These are phyloP conservation scores for Torrubiella hemipterigena DNA, from an alignment of 2,329 filamentous ascomycete species.

Conservation along the genomic window DNA sequence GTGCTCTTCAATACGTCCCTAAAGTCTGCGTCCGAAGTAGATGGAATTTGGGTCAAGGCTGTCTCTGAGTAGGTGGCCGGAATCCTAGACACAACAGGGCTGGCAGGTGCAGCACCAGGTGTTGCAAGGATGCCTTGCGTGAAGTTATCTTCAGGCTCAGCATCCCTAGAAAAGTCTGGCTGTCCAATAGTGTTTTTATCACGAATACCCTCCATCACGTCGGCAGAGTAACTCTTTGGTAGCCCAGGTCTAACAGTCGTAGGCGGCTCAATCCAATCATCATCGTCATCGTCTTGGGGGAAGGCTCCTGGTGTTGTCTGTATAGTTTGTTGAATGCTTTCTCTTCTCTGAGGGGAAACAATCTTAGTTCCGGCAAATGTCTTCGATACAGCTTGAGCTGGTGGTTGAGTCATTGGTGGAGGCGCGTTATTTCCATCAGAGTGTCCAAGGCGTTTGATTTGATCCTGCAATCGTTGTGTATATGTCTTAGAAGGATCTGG, in stretches of 20 bases:
- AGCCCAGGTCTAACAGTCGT: constrained; percentile 34
- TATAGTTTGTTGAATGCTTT: constrained; percentile 12
- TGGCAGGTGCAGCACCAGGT: neutral
- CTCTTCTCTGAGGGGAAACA: constrained; percentile 15
- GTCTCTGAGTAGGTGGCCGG: neutral
- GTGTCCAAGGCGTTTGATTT: constrained; percentile 65
- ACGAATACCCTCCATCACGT: constrained; percentile 46
- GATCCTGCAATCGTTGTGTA: constrained; percentile 86
- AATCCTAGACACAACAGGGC: no score
- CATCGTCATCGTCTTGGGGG: constrained; percentile 35
- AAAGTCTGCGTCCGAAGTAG: no score
- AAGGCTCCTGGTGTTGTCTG: constrained; percentile 46
- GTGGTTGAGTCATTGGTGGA: no score
- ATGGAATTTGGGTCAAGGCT: constrained; percentile 34
- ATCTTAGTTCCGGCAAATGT: no score
- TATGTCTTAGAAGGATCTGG: constrained; percentile 87
- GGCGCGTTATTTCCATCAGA: constrained; percentile 35
- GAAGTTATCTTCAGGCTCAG: neutral
- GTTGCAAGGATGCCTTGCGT: neutral
- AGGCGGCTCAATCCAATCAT: constrained; percentile 50
- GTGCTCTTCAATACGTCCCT: no score
- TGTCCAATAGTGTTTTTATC: constrained; percentile 36
- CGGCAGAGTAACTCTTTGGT: constrained; percentile 48
- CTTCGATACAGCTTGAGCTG: no score
- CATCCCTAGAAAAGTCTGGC: constrained; percentile 25